These are phyloP conservation scores for Monilinia vaccinii-corymbosi DNA, from an alignment of 2,329 filamentous ascomycete genomes.

Conservation along the genomic window DNA sequence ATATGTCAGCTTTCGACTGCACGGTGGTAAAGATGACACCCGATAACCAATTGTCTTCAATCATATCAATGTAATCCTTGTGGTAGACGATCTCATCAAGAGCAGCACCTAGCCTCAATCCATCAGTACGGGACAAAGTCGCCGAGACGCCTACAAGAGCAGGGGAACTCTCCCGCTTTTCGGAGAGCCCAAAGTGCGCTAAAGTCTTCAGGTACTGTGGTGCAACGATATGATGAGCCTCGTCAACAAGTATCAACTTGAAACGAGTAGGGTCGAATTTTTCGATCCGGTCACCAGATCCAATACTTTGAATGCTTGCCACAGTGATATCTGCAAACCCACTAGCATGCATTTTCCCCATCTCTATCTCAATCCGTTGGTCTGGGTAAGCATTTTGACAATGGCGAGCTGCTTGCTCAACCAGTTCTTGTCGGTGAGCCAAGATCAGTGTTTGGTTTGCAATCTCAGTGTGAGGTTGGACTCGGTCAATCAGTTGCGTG, in stretches of 20 bases:
- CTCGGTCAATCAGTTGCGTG: slow-evolving; percentile 80
- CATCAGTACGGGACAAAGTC: slow-evolving; percentile 69
- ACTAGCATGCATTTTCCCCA: slow-evolving; percentile 69
- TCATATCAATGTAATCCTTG: slow-evolving; percentile 73
- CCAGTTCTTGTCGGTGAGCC: slow-evolving; percentile 84
- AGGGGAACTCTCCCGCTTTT: slow-evolving; percentile 42
- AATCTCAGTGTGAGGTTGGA: slow-evolving; percentile 45
- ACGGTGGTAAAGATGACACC: slow-evolving; percentile 94
- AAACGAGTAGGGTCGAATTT: slow-evolving; percentile 76
- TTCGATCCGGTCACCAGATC: slow-evolving; percentile 61
- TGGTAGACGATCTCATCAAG: slow-evolving; percentile 97
- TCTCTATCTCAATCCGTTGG: slow-evolving; percentile 81
- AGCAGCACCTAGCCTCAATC: slow-evolving; percentile 68
- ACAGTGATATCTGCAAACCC: slow-evolving; percentile 87
- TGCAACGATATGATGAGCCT: slow-evolving; percentile 94
- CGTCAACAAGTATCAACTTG: slow-evolving; percentile 89
- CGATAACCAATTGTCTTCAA: slow-evolving; percentile 84
- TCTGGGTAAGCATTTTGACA: slow-evolving; percentile 72
- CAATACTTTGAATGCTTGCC: slow-evolving; percentile 80
- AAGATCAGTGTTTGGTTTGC: slow-evolving; percentile 79
- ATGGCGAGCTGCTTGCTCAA: slow-evolving; percentile 86
- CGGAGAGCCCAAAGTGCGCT: slow-evolving; percentile 65
- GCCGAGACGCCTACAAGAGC: slow-evolving; percentile 86
- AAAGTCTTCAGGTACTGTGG: slow-evolving; percentile 67
- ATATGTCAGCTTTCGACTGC: slow-evolving; percentile 70